A percentile compares a stretch with the other conserved stretches of the same genome.
Evolutionary conservation across 2,329 filamentous ascomycete genomes (phyloP).

Genomic region (Apiospora sp.): DNA sequence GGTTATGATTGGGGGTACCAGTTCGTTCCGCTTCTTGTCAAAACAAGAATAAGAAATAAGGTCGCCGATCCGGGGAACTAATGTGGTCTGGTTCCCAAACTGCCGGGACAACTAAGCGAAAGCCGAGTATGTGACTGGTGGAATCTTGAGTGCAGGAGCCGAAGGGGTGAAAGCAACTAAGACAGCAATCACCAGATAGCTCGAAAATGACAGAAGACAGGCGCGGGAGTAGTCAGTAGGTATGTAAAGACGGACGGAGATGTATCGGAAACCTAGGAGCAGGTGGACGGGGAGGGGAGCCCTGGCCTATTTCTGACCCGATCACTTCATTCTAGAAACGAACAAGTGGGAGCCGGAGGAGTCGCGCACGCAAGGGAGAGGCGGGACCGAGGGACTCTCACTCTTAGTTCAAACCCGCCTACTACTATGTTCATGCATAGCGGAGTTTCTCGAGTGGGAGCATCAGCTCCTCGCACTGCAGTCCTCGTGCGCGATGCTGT

Average conservation of each 20-base stretch:
- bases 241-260: not conserved
- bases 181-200: not conserved
- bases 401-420: not conserved
- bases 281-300: not conserved
- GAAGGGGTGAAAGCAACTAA: not conserved
- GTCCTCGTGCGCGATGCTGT: not conserved
- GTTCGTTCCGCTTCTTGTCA: not conserved
- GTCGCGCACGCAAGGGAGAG: not conserved
- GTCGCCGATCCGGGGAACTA: not conserved
- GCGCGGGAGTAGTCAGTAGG: not conserved
- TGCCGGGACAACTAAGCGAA: not conserved
- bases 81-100: not conserved
- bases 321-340: conserved; percentile 4
- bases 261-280: not conserved
- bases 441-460: not conserved
- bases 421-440: not conserved
- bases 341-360: not conserved
- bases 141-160: not conserved
- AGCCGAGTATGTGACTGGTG: not conserved
- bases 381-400: not conserved
- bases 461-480: not conserved
- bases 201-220: not conserved
- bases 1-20: not conserved
- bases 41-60: not conserved
- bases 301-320: conserved; percentile 10